Evolutionary conservation across 2,329 filamentous ascomycete genomes (phyloP), one percentile per base, ranked within the genome.

Genomic region (Fusarium sp.): DNA sequence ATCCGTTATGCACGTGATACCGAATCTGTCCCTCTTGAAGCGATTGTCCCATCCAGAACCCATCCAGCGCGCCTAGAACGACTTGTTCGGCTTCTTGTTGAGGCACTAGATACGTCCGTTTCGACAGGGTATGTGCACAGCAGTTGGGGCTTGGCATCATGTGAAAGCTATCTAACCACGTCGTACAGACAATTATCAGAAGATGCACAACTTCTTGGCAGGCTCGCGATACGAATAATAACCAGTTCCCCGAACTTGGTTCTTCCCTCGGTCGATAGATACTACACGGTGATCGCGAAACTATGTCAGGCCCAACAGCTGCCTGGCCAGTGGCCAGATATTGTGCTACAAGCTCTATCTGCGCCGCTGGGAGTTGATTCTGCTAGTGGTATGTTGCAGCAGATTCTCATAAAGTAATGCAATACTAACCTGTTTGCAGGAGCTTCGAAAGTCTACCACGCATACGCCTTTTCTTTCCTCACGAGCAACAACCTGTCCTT

Each of bases 1-100:
- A 80, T 82, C 51, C 67, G 77, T 29, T 85, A 91, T 65, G 81
- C 84, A 42, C 75, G 77, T n/a, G 87, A 88, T 69, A 78, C 87
- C 49, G 75, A 80, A 10, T 75, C 77, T 12, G 79, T 79, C n/a
- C 77, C 81, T 27, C 81, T 85, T 53, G 62, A 77, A 12, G 74
- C 78, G 20, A 83, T 87, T 70, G 74, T 79, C 22, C 80, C 81
- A 1, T 74, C 73, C 4, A 68, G 76, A 14, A 67, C 81, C 8
- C 79, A 81, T 63, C 29, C 57, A 0, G 75, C 80, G 27, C 78
- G 83, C 44, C 67, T 85, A 33, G 74, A 74, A 44, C 77, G 77
- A 31, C 77, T 90, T 10, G 75, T 80, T 11, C 73, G 70, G 17
- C 78, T 84, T 17, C 71, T 87, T 4, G 74, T 86, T 16, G 70